Evolutionary conservation across 148 eudicot species (phyloP).

Genomic region (Amaranthus palmeri): DNA sequence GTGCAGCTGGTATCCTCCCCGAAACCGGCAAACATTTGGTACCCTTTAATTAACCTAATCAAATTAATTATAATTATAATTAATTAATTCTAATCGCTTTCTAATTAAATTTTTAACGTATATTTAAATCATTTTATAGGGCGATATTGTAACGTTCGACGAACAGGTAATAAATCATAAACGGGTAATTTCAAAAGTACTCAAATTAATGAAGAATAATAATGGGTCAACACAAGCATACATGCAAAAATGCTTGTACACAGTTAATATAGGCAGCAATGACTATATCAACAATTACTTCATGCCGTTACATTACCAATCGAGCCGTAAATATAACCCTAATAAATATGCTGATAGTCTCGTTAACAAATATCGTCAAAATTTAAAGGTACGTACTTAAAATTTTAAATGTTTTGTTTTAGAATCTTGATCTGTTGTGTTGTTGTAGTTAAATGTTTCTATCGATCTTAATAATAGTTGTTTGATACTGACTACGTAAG

Average conservation of each 20-base stretch:
- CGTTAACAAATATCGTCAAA: conserved; percentile 27
- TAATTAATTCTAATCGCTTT: not conserved
- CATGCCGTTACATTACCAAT: conserved; percentile 28
- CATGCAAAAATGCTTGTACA: conserved; percentile 42
- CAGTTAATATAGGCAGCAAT: conserved; percentile 48
- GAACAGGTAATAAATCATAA: conserved; percentile 40
- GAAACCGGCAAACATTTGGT: conserved; percentile 37
- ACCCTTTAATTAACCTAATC: not conserved
- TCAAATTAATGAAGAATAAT: conserved; percentile 1
- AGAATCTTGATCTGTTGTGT: no score
- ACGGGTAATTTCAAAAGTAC: conserved; percentile 7
- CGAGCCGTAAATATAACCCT: conserved; percentile 23
- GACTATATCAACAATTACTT: conserved; percentile 62
- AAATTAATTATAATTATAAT: not conserved
- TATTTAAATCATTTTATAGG: conserved; percentile 26
- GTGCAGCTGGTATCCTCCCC: conserved; percentile 39
- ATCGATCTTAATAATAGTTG: no score
- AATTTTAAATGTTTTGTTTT: no score
- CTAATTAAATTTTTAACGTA: not conserved
- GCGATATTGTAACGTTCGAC: conserved; percentile 36
- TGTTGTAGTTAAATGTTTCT: no score
- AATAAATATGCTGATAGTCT: conserved; percentile 33
- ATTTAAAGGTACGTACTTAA: conserved; percentile 30
- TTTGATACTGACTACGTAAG: no score
- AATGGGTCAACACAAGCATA: conserved; percentile 13